Evolutionary conservation across 2,329 filamentous ascomycete species (phyloP), one percentile per base, ranked within the genome.

Genomic region (Lachnellula willkommii): DNA sequence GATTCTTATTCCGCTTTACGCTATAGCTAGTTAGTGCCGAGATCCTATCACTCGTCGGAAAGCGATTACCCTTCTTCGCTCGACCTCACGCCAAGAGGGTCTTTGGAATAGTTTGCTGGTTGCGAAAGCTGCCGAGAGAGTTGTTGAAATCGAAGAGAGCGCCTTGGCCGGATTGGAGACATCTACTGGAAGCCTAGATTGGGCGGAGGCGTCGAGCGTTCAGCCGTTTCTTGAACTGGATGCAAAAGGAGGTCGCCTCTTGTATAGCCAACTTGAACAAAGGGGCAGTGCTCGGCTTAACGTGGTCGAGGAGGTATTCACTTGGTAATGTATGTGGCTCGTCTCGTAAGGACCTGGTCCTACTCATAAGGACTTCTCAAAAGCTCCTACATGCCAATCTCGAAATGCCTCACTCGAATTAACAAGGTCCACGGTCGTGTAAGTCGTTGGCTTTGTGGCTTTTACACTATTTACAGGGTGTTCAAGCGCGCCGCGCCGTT

Each of bases 11-110:
- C 81, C 82, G 0, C 73, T 88, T 1, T 87, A 82, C 58, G 78
- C 84, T 2, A 80, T 84, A 14, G 82, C 81, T 7, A 84, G 80
- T 17, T 83, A 84, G 61, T 87, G 83, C 63, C 77, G 81, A 7
- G 79, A 85, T 56, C 76, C 78, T 0, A 59, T 72, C 1, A 75
- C 80, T 45, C 77, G 84, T 12, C 74, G 81, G 24, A 79, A 79
- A 60, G 83, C 84, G 15, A 84, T 87, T 48, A 75, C 80, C 60
- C 72, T 88, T 15, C 70, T 88, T 47, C 73, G 75, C 50, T 81
- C 78, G 61, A 81, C 79, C 60, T 76, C 81, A 14, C 75, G 83
- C 11, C 76, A 83, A 48, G 84, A 88, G 68, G 83, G 81, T 17
- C 82, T 88, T 74, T 87, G 84, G 84, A 83, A 88, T 46, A 57